Evolutionary conservation across 2,329 filamentous ascomycete species (phyloP).

Genomic region (Claviceps cyperi): DNA sequence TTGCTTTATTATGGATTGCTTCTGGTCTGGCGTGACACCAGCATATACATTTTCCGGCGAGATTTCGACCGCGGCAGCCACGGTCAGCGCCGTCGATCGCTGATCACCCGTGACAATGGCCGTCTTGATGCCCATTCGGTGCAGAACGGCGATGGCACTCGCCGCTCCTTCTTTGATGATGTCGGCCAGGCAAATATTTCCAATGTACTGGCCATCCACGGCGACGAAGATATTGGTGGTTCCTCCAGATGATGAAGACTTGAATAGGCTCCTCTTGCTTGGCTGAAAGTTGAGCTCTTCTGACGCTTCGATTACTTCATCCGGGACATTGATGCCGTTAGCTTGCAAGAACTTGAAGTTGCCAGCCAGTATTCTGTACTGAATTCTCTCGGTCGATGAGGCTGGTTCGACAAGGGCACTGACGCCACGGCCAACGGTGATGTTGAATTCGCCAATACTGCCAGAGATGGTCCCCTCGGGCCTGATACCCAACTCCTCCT

Average conservation of each 20-base stretch:
- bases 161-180: slow-evolving; percentile 79
- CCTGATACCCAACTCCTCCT: slow-evolving; percentile 57
- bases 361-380: slow-evolving; percentile 71
- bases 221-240: slow-evolving; percentile 87
- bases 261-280: slow-evolving; percentile 14
- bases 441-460: slow-evolving; percentile 71
- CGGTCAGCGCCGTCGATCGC: slow-evolving; percentile 65
- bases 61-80: slow-evolving; percentile 74
- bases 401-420: slow-evolving; percentile 68
- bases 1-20: slow-evolving; percentile 68
- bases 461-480: slow-evolving; percentile 66
- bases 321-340: slow-evolving; percentile 51
- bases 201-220: slow-evolving; percentile 68
- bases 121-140: slow-evolving; percentile 71
- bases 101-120: slow-evolving; percentile 94
- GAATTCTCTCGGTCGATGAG: slow-evolving; percentile 47
- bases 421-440: slow-evolving; percentile 72
- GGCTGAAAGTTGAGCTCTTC: slow-evolving; percentile 40
- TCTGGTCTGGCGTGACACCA: slow-evolving; percentile 80
- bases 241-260: slow-evolving; percentile 31
- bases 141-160: slow-evolving; percentile 67
- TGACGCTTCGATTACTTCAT: slow-evolving; percentile 47
- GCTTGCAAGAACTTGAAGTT: slow-evolving; percentile 65
- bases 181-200: slow-evolving; percentile 72
- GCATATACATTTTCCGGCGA: slow-evolving; percentile 61